phyloP scores from a whole-genome alignment of 106 monocot genomes.

The Alisma plantagoaquatica region DNA sequence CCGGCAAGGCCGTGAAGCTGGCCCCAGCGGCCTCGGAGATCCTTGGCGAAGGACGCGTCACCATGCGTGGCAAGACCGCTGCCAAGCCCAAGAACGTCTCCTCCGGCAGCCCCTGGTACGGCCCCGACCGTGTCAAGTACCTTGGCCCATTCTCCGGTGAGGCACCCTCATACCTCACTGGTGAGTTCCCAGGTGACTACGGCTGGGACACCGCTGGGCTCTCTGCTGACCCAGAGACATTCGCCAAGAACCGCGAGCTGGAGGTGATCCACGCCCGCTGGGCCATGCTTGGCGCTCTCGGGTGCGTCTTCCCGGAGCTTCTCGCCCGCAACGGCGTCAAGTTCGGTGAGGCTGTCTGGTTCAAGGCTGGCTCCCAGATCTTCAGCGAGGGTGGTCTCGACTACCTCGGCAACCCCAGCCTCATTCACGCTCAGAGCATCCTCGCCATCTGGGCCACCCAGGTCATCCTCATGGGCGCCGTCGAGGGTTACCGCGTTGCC shows the following conservation, averaged over 20 bases:
- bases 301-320: slow-evolving; percentile 5
- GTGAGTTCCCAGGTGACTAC: slow-evolving; percentile 33
- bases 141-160: slow-evolving; percentile 37
- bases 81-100: slow-evolving; percentile 13
- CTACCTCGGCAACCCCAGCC: slow-evolving; percentile 8
- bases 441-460: slow-evolving; percentile 1
- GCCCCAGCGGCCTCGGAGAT: no score
- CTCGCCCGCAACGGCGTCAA: slow-evolving; percentile 2
- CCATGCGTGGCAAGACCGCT: slow-evolving; percentile 9
- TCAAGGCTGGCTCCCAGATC: slow-evolving; percentile 5
- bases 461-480: background rate
- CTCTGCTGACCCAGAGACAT: slow-evolving; percentile 1
- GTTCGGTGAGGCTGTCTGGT: slow-evolving; percentile 9
- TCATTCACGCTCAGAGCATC: slow-evolving; percentile 3
- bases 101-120: slow-evolving; percentile 37
- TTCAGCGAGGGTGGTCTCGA: slow-evolving; percentile 3
- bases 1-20: no score
- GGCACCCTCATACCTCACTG: slow-evolving; percentile 38
- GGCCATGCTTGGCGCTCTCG: slow-evolving; percentile 3
- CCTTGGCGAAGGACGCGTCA: slow-evolving; percentile 22
- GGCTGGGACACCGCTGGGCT: slow-evolving; percentile 8
- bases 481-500: slow-evolving; percentile 5
- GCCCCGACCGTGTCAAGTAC: slow-evolving; percentile 37
- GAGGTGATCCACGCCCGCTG: slow-evolving; percentile 4
- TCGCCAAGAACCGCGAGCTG: slow-evolving; percentile 5